These are phyloP conservation scores for Clonostachys chloroleuca DNA, from an alignment of 2,329 filamentous ascomycete species.

Conservation along the genomic window DNA sequence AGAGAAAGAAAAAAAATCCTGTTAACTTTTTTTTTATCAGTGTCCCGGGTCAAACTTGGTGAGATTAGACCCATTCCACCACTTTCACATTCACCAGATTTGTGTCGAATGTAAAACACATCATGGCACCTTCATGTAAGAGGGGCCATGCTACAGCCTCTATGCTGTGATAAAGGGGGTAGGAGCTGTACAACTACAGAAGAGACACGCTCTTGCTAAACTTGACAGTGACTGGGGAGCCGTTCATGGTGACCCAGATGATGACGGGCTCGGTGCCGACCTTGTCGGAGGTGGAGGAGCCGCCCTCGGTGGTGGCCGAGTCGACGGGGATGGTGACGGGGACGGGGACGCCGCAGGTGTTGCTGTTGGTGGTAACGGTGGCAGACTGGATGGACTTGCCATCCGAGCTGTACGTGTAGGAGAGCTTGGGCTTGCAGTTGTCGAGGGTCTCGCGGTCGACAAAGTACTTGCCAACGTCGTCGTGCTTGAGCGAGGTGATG, in stretches of 20 bases:
- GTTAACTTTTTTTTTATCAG: no score
- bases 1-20: no score
- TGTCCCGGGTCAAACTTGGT: no score
- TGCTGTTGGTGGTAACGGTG: constrained; percentile 40
- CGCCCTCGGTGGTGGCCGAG: constrained; percentile 31
- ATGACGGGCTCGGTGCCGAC: constrained; percentile 49
- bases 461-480: constrained; percentile 47
- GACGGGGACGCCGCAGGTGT: constrained; percentile 44
- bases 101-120: no score
- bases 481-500: constrained; percentile 17
- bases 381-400: constrained; percentile 41
- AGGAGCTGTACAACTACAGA: neutral
- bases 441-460: constrained; percentile 48
- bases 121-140: no score
- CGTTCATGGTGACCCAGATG: constrained; percentile 40
- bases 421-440: constrained; percentile 40
- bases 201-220: constrained; percentile 6
- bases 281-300: constrained; percentile 39
- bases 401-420: constrained; percentile 34
- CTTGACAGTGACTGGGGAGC: constrained; percentile 35
- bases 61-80: no score
- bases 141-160: no score
- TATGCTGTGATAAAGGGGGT: no score
- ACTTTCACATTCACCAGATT: no score
- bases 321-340: constrained; percentile 48